A percentile compares a stretch with the other conserved stretches of the same genome.
Evolutionary conservation across 495 filamentous ascomycete species (phyloP).

Genomic region (Neurospora sp.): DNA sequence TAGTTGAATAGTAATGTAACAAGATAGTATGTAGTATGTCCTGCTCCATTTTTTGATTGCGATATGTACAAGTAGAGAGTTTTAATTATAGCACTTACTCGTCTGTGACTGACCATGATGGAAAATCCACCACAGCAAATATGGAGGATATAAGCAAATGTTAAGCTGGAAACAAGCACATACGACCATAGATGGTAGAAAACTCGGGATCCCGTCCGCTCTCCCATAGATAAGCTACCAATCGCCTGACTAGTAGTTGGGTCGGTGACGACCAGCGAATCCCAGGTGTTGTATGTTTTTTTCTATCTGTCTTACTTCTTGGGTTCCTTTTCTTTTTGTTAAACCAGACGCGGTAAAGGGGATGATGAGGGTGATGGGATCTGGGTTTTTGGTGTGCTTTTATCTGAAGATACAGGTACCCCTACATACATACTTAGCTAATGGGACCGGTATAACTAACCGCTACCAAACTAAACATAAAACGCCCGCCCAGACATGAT

Average conservation of each 20-base stretch:
- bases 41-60: not conserved
- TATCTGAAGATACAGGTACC: not conserved
- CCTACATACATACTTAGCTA: not conserved
- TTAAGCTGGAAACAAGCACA: not conserved
- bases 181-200: conserved; percentile 1
- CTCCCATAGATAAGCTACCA: not conserved
- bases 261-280: conserved; percentile 33
- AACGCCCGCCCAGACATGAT: not conserved
- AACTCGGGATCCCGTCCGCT: not conserved
- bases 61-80: not conserved
- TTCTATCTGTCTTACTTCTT: not conserved
- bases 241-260: conserved; percentile 31
- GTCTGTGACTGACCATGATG: not conserved
- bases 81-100: not conserved
- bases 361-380: not conserved
- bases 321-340: not conserved
- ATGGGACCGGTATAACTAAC: not conserved
- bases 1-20: not conserved
- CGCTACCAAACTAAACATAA: not conserved
- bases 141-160: not conserved
- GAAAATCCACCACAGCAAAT: not conserved
- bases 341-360: not conserved
- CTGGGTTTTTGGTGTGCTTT: not conserved
- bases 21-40: not conserved
- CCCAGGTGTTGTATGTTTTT: conserved; percentile 34